Base-by-base conservation (phyloP, 352 stramenopile species). In the Pythium folliculosum region DNA sequence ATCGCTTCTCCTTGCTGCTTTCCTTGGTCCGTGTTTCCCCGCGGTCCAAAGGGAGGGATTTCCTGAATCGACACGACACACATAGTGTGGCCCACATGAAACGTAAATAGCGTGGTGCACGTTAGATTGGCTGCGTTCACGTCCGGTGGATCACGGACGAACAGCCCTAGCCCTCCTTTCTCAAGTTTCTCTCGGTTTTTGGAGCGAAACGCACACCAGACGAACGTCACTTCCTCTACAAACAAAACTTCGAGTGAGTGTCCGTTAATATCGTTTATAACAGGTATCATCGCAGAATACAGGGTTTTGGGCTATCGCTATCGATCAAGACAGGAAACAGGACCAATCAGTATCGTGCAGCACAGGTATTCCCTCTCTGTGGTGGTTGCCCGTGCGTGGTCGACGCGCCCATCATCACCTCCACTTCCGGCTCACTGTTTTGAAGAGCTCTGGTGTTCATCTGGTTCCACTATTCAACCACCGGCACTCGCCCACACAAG, bases 21-120 rank as follows among this genome's bases (percentile, higher is more conserved):
- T 43, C 40, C 40, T 19, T 53, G 40, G 55, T 32, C 27, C 27
- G 27, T 2, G 51, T 47, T 45, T 22, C 32, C n/a, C n/a, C n/a
- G n/a, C n/a, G n/a, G n/a, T n/a, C n/a, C n/a, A n/a, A n/a, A n/a
- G n/a, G 17, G 56, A 14, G 51, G 12, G 10, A 47, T 16, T 35
- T n/a, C 47, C 43, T 23, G 27, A 63, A 45, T 56, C 30, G 35
- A 48, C 52, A 17, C 7, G 5, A 21, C 0, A n/a, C n/a, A 61
- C 17, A 51, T 69, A 57, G 53, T 63, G 67, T 73, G 48, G 40
- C 44, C 60, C 50, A 73, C 67, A 44, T 55, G 6, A 57, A n/a
- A n/a, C n/a, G 3, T 30, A 16, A 14, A 40, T 69, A 6, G 32
- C 63, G 61, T 69, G 37, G 23, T 49, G n/a, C 35, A 63, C 58